Base-by-base conservation (phyloP, 139 green algal species). In the Coelastrella sp. region DNA sequence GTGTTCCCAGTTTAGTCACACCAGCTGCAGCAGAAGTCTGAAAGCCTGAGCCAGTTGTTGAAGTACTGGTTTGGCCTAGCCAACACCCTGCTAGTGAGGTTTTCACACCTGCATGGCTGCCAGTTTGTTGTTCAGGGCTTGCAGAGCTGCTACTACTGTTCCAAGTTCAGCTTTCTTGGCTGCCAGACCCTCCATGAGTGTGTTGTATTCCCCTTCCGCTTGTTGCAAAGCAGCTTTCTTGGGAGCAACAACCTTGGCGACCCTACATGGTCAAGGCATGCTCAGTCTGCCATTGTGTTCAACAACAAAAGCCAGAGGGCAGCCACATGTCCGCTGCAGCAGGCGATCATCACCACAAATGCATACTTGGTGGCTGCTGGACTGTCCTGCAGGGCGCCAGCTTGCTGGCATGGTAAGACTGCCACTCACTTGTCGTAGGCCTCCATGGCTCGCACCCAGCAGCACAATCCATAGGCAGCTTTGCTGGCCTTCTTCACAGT, bases 371-470 rank as follows among this genome's bases (percentile, higher is more conserved):
- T 49, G 35, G 1, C 35, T 49, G 35, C 35, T 49, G 35, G 3
- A 49, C 35, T 49, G 35, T 3, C 35, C 35, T 49, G n/a, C 35
- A 49, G 35, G 35, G 35, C 1, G 1, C 35, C 35, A 49, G 35
- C 35, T 49, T 49, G 35, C 35, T 49, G 35, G 1, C 35, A 5
- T 49, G 35, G 35, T 49, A 49, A 1, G 35, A 1, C 35, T 84
- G 49, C 19, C 10, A 35, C 85, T 22, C 93, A 92, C 65, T 90
- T 87, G 93, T 97, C 91, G 87, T 98, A 98, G 7, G 94, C 89
- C 85, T 98, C 95, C 96, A 98, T 98, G 35, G 96, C 96, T 49
- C 95, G 89, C 65, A 96, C 94, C 96, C 96, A 98, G 88, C 93
- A 95, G 90, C 94, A 97, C 74, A 98, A 90, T 0, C 95, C 95